Base-by-base conservation (phyloP, 768 basidiomycete species). In the Podaxis rugospora region DNA sequence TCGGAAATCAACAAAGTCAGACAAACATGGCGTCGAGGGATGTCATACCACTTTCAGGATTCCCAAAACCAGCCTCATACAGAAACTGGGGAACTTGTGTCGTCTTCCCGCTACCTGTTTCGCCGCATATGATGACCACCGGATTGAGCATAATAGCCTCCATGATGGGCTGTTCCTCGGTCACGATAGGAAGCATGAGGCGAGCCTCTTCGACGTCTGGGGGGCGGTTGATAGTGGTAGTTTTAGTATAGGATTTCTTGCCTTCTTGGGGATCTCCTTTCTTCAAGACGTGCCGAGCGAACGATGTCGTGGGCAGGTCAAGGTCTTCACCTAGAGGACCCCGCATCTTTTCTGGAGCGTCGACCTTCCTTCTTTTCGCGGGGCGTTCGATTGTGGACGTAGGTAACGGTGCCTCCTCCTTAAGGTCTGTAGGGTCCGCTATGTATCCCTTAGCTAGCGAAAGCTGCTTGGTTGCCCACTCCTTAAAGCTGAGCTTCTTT, bases 61-160 rank as follows among this genome's bases (percentile, higher is more conserved):
- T 83, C 1, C 96, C 97, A 70, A 95, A 98, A 0, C 97, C 97
- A 21, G 92, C 93, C 72, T 99, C 97, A 63, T 89, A 98, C n/a
- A 99, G 79, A 74, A 98, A 98, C 71, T 98, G 97, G 10, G 97
- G 97, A 5, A 98, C 87, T 72, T 98, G 97, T 0, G 97, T 99
- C 1, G 97, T 98, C 76, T 98, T 99, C 50, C 97, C 97, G 69
- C 93, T 95, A 52, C 97, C 97, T 14, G 97, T 99, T 78, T 99
- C 96, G 72, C 97, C 83, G 58, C 82, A 83, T 47, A 97, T 87
- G 59, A 95, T 83, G 28, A 94, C 88, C 5, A 96, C 90, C 0
- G 90, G 85, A 70, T 98, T 87, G 37, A 97, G 76, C 57, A 93
- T 73, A 49, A 99, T 85, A 4, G 93, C 85, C 68, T 96, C 95